phyloP scores from a whole-genome alignment of 192 early-diverging fungal species.

The Mortierella claussenii region DNA sequence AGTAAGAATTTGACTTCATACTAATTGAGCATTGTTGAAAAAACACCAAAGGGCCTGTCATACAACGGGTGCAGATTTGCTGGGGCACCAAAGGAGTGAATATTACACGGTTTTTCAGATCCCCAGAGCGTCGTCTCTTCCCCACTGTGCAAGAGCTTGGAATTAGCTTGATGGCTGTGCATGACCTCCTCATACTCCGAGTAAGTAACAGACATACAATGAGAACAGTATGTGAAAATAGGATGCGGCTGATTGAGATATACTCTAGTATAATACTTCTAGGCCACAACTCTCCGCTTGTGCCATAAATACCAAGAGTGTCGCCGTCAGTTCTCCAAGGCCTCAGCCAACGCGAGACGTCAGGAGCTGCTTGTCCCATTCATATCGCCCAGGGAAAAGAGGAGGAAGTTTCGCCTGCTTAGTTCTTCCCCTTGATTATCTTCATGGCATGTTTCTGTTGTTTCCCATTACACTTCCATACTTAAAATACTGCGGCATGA shows the following conservation, averaged over 20 bases:
- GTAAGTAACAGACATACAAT: conserved; percentile 24
- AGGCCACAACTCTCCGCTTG: conserved; percentile 24
- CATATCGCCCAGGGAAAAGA: conserved; percentile 27
- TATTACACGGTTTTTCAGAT: conserved; percentile 31
- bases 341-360: conserved; percentile 16
- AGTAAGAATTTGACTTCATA: no score
- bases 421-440: conserved; percentile 31
- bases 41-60: conserved; percentile 23
- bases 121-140: conserved; percentile 34
- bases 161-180: conserved; percentile 26
- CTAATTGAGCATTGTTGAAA: conserved; percentile 11
- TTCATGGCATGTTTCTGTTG: no score
- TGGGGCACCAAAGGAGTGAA: conserved; percentile 27
- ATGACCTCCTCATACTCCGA: conserved; percentile 24
- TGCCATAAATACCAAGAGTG: conserved; percentile 17
- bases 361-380: conserved; percentile 33
- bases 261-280: conserved; percentile 26
- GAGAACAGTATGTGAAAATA: conserved; percentile 7
- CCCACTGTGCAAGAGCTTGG: conserved; percentile 34
- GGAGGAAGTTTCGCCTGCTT: conserved; percentile 26
- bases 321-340: conserved; percentile 25
- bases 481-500: no score
- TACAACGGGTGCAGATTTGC: conserved; percentile 28
- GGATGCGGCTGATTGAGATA: conserved; percentile 12
- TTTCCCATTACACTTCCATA: no score